phyloP scores from a whole-genome alignment of 345 rosid genomes.

The Dipteronia dyeriana region DNA sequence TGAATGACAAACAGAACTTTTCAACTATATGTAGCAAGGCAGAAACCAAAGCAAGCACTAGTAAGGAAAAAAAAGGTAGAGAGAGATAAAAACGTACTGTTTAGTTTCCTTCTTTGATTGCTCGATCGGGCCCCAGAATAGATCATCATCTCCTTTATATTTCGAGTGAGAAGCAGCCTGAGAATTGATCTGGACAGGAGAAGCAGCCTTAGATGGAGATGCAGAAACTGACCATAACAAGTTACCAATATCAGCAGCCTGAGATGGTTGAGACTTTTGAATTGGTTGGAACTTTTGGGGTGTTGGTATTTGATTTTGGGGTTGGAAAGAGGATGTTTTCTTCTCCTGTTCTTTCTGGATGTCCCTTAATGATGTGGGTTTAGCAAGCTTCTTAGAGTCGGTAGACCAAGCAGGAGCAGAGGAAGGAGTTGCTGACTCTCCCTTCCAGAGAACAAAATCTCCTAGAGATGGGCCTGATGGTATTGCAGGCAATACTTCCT shows the following conservation, averaged over 20 bases:
- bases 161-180: slow-evolving; percentile 59
- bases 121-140: slow-evolving; percentile 94
- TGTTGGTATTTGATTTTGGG: slow-evolving; percentile 47
- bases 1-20: neutral
- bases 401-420: slow-evolving; percentile 88
- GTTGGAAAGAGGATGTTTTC: slow-evolving; percentile 46
- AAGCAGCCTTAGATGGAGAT: slow-evolving; percentile 61
- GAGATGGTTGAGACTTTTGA: slow-evolving; percentile 60
- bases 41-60: neutral
- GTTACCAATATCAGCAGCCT: slow-evolving; percentile 41
- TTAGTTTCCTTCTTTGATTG: slow-evolving; percentile 73
- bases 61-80: neutral
- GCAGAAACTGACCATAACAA: slow-evolving; percentile 56
- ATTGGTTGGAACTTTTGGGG: slow-evolving; percentile 58
- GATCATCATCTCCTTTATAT: slow-evolving; percentile 76
- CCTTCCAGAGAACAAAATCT: slow-evolving; percentile 95
- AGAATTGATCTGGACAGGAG: slow-evolving; percentile 58
- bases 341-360: slow-evolving; percentile 92
- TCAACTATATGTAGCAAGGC: neutral
- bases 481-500: slow-evolving; percentile 71
- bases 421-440: slow-evolving; percentile 53
- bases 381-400: slow-evolving; percentile 59
- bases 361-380: slow-evolving; percentile 82
- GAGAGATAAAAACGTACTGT: slow-evolving; percentile 51
- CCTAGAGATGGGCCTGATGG: slow-evolving; percentile 96